Percentiles rank a stretch among this genome's conserved stretches.
Evolutionary conservation across 306 rosid genomes (phyloP).

Genomic region (Cicer yamashitae): DNA sequence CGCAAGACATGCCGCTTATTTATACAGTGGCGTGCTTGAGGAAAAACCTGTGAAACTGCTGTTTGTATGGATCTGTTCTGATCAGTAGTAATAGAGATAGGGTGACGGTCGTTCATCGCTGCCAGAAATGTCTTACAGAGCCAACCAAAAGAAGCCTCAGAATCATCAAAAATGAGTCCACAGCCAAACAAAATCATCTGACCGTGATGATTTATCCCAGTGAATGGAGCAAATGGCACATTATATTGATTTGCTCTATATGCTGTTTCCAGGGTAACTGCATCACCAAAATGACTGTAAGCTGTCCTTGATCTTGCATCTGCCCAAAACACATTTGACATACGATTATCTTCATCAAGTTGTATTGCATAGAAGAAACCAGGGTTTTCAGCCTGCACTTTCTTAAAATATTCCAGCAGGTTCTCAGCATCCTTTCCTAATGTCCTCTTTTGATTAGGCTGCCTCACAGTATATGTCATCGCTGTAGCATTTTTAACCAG

Average conservation of each 20-base stretch:
- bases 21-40: conserved; percentile 81
- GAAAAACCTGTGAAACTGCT: conserved; percentile 85
- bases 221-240: conserved; percentile 87
- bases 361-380: conserved; percentile 93
- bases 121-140: conserved; percentile 83
- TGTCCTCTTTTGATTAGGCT: conserved; percentile 59
- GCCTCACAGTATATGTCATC: conserved; percentile 56
- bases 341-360: conserved; percentile 82
- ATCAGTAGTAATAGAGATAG: conserved; percentile 83
- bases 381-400: conserved; percentile 94
- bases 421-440: conserved; percentile 89
- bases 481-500: conserved; percentile 53
- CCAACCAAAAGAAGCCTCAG: conserved; percentile 89
- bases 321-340: conserved; percentile 89
- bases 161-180: conserved; percentile 87
- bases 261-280: conserved; percentile 74
- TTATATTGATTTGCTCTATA: conserved; percentile 72
- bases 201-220: conserved; percentile 93
- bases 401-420: conserved; percentile 89
- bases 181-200: conserved; percentile 88
- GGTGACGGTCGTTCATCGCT: conserved; percentile 80
- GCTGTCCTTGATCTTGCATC: conserved; percentile 93
- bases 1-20: conserved; percentile 89
- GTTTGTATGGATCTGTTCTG: conserved; percentile 79
- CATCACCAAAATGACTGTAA: conserved; percentile 86